These are phyloP conservation scores for Venturia effusa DNA, from an alignment of 2,329 filamentous ascomycete genomes.

Conservation along the genomic window DNA sequence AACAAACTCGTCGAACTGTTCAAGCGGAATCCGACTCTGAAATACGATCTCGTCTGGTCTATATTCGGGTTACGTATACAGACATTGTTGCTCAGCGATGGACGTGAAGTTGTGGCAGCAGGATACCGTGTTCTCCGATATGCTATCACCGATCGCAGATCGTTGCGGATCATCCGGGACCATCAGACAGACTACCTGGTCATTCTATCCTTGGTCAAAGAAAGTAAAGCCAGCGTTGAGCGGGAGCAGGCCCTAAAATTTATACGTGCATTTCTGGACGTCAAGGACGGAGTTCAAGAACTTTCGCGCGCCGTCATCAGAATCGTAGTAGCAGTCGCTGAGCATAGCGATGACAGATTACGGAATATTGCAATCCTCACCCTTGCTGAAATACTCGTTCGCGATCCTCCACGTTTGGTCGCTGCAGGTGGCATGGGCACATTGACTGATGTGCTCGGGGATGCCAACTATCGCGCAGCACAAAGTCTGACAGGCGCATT, in stretches of 20 bases:
- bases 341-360: slow-evolving; percentile 74
- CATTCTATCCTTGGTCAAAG: slow-evolving; percentile 85
- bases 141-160: slow-evolving; percentile 83
- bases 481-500: slow-evolving; percentile 84
- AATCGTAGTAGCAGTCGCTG: slow-evolving; percentile 82
- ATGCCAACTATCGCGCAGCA: slow-evolving; percentile 84
- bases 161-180: slow-evolving; percentile 74
- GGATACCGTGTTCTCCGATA: slow-evolving; percentile 91
- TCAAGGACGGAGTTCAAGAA: slow-evolving; percentile 83
- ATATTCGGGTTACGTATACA: slow-evolving; percentile 91
- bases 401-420: slow-evolving; percentile 70
- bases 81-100: slow-evolving; percentile 90
- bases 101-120: slow-evolving; percentile 86
- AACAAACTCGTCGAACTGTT: slow-evolving; percentile 96
- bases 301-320: slow-evolving; percentile 79
- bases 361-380: slow-evolving; percentile 89
- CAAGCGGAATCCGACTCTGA: slow-evolving; percentile 81
- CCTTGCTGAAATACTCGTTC: slow-evolving; percentile 79
- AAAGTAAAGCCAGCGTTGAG: slow-evolving; percentile 93
- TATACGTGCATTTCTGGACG: slow-evolving; percentile 85
- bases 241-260: slow-evolving; percentile 96
- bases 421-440: slow-evolving; percentile 75
- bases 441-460: slow-evolving; percentile 82
- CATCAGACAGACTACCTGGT: slow-evolving; percentile 90
- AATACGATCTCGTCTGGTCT: slow-evolving; percentile 94